Conservation (phyloP, 2,329 filamentous ascomycete species). For the Teratosphaeria viscida region DNA sequence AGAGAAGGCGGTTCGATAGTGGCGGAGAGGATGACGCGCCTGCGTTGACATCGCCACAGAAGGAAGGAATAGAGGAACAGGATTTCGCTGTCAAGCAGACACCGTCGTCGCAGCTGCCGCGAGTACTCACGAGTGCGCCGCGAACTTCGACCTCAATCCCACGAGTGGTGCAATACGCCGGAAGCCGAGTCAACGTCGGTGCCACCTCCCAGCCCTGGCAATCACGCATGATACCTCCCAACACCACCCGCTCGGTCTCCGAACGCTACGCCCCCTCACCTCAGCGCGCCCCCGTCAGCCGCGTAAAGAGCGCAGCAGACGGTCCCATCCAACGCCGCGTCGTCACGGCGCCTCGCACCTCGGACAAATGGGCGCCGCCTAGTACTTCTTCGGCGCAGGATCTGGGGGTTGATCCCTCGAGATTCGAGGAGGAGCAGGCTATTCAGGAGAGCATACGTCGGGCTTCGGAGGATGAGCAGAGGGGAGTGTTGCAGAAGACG, state of each 20-base stretch:
- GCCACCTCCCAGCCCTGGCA: slow-evolving; percentile 13
- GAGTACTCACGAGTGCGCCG: slow-evolving; percentile 13
- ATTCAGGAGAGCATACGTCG: neutral
- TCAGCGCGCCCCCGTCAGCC: slow-evolving; percentile 12
- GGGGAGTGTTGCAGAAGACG: neutral
- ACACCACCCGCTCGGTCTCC: neutral
- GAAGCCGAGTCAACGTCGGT: slow-evolving; percentile 9
- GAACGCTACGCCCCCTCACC: slow-evolving; percentile 10
- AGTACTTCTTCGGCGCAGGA: slow-evolving; percentile 2
- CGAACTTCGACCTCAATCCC: slow-evolving; percentile 17
- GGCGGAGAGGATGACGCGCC: neutral
- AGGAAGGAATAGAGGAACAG: neutral
- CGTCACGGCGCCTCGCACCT: slow-evolving; percentile 3
- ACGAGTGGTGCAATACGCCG: slow-evolving; percentile 12
- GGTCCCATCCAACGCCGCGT: slow-evolving; percentile 4
- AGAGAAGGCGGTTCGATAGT: neutral
- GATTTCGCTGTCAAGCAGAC: neutral
- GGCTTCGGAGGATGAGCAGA: neutral
- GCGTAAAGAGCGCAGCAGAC: slow-evolving; percentile 14
- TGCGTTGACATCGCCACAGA: neutral
- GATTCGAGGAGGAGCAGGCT: neutral
- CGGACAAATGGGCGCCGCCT: slow-evolving; percentile 4
- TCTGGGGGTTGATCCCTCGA: slow-evolving; percentile 4
- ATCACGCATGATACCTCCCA: slow-evolving; percentile 5
- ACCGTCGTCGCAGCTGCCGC: neutral